Evolutionary conservation across 805 yeast genomes (phyloP), one percentile per base, ranked within the genome.

Genomic region (Candida ponderosae): DNA sequence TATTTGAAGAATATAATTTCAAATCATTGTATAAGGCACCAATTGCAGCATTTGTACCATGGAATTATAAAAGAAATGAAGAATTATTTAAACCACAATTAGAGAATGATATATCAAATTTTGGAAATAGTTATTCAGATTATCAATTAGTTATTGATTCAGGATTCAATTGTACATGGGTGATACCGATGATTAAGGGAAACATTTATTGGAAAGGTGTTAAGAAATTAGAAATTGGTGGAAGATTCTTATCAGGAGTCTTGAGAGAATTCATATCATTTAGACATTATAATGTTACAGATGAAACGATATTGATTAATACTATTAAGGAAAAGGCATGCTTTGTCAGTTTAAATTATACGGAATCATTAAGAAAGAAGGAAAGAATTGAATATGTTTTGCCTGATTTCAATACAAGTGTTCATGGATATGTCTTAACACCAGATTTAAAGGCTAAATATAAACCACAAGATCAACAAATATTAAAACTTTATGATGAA

Each of bases 1-100:
- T 93, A 1, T 90, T 94, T 62, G 99, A 93, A 57, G 97, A 93
- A 53, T 93, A 81, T 53, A 95, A 86, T 4, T 83, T 93, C 51
- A 68, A 68, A 13, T 72, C 76, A 24, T 71, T 84, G 41, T 82
- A 79, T 44, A 68, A 95, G 40, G 73, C 84, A 18, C 74, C 83
- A 0, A 68, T 76, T 0, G 77, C 73, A 2, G 68, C 76, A 0
- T 67, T 79, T 40, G 69, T 76, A 3, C 88, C 89, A 2, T 84
- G 87, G 79, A 65, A 69, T 35, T 60, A 62, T 34, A 33, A 39
- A 15, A 34, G 42, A 23, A 48, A 57, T 36, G 57, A 53, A 20
- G 29, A 39, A 1, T 37, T 63, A 16, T 56, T 58, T 40, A 51
- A 48, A 26, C 57, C 56, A 14, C 39, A 43, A 28, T 31, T 50